Base-by-base conservation (phyloP, 495 filamentous ascomycete genomes). In the Choiromyces venosus region DNA sequence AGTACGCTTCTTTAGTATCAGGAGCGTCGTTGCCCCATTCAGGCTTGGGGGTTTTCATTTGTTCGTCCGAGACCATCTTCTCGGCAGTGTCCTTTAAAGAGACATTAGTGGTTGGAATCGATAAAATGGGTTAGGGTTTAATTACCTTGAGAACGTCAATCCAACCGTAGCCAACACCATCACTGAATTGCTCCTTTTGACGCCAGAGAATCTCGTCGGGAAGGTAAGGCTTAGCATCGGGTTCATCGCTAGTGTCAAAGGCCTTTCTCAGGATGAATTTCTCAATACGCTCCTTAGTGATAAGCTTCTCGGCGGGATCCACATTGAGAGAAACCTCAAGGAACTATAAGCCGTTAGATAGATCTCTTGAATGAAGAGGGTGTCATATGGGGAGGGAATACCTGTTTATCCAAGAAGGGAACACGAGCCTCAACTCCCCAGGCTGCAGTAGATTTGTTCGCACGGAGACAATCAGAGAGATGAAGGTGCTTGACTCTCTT, bases 391-490 rank as follows among this genome's bases (percentile, higher is more conserved):
- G 36, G 33, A 40, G 33, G 42, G 77, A 84, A 78, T 78, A 89
- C 88, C 84, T 91, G 81, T 84, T 98, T 97, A 84, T 99, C 95
- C 61, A 99, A 86, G 88, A 99, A 99, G 8, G 95, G 95, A 72
- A 99, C 95, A 82, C 95, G 94, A 68, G 95, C 95, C 86, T 99
- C 95, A 56, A 99, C 89, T 81, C 95, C 95, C 95, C 95, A 99
- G 38, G 96, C 95, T n/a, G 92, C 91, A 39, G 95, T 99, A 33
- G 94, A 97, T 87, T 99, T 99, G 89, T 99, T 99, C 80, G 95
- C 95, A 80, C 95, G 88, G 79, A 99, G 87, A 84, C 95, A 98
- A 83, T 99, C 95, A 33, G 94, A 89, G 78, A 97, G 84, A 82
- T 99, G 95, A 76, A 99, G 86, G 88, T 97, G 93, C 88, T 98